phyloP scores from a whole-genome alignment of 257 asterid species.

The Linderniella brevidens region DNA sequence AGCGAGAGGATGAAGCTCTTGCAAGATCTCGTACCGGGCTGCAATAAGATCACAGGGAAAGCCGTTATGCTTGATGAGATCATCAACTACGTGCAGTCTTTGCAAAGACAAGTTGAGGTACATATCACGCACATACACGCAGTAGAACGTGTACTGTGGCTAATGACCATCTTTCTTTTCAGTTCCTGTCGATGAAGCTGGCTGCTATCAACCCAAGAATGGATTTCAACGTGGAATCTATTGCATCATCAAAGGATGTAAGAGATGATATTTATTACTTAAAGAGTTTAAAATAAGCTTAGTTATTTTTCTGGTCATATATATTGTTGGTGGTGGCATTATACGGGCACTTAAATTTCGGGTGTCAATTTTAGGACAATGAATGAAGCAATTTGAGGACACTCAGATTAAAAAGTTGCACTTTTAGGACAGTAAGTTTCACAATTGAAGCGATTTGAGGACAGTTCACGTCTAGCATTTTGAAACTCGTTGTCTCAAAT shows the following conservation, averaged over 20 bases:
- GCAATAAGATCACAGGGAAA: constrained; percentile 95
- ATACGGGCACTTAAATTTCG: no score
- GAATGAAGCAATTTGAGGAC: no score
- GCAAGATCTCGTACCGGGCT: constrained; percentile 93
- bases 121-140: background rate
- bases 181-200: constrained; percentile 90
- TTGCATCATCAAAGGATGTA: constrained; percentile 58
- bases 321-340: no score
- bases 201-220: constrained; percentile 64
- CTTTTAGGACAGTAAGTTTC: no score
- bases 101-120: constrained; percentile 86
- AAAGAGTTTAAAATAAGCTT: no score
- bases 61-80: constrained; percentile 98
- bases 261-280: constrained; percentile 14
- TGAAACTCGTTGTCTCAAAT: no score
- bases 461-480: no score
- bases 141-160: no score
- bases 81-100: constrained; percentile 74
- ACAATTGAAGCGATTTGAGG: no score
- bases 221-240: constrained; percentile 53
- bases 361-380: no score
- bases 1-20: constrained; percentile 79
- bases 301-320: no score
- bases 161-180: constrained; percentile 4
- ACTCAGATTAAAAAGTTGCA: no score